phyloP scores from a whole-genome alignment of 2,329 filamentous ascomycete species.

The Fusarium paranaense region DNA sequence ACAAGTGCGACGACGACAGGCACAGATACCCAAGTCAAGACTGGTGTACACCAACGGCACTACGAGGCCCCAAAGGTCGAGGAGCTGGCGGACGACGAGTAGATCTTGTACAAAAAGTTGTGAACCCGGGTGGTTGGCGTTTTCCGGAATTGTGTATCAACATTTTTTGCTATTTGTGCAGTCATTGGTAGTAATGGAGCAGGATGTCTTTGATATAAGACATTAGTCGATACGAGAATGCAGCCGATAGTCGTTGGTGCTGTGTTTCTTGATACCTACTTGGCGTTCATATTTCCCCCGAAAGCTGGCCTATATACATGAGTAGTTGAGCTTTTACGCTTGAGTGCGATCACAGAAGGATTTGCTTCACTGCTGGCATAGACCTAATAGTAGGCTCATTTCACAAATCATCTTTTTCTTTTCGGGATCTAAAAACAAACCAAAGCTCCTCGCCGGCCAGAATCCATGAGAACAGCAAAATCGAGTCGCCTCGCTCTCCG shows the following conservation, averaged over 20 bases:
- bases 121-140: slow-evolving; percentile 36
- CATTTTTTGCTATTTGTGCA: slow-evolving; percentile 30
- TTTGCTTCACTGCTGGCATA: background rate
- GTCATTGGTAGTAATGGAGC: slow-evolving; percentile 27
- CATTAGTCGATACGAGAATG: background rate
- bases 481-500: slow-evolving; percentile 44
- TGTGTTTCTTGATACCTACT: background rate
- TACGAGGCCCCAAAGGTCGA: slow-evolving; percentile 66
- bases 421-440: slow-evolving; percentile 34
- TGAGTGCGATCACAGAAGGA: too few relatives aligned
- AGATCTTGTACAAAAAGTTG: slow-evolving; percentile 32
- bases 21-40: slow-evolving; percentile 65
- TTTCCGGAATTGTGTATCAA: slow-evolving; percentile 41
- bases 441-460: slow-evolving; percentile 32
- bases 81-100: slow-evolving; percentile 65
- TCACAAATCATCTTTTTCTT: slow-evolving; percentile 17
- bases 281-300: background rate
- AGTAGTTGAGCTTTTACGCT: background rate
- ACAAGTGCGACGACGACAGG: slow-evolving; percentile 68
- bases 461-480: slow-evolving; percentile 35
- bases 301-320: background rate
- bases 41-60: slow-evolving; percentile 55
- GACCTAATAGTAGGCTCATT: background rate
- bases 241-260: background rate
- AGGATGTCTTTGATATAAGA: slow-evolving; percentile 7